Evolutionary conservation across 2,329 filamentous ascomycete species (phyloP).

Genomic region (Trichophyton rubrum): DNA sequence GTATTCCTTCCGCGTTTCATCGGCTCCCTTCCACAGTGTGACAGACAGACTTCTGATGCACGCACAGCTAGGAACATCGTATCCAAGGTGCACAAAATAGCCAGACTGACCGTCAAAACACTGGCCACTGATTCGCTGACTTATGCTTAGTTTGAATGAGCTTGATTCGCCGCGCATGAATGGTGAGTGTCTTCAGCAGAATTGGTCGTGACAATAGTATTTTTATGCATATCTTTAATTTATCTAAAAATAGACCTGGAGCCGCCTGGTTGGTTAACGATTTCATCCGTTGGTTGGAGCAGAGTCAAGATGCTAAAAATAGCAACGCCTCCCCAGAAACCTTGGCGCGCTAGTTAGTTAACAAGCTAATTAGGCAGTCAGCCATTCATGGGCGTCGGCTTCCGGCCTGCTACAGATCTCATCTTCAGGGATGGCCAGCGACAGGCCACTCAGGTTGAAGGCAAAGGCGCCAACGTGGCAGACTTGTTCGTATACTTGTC

Average conservation of each 20-base stretch:
- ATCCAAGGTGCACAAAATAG: background rate
- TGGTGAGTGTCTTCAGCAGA: background rate
- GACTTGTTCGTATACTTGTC: background rate
- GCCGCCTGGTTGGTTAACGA: background rate
- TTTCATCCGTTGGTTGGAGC: background rate
- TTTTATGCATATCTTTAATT: background rate
- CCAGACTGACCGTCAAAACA: background rate
- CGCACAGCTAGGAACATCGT: background rate
- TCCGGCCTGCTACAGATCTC: background rate
- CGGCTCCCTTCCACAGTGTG: background rate
- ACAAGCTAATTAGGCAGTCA: no score
- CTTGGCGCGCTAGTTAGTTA: background rate
- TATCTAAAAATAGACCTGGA: conserved; percentile 1
- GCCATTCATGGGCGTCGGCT: background rate
- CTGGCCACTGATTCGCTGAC: no score
- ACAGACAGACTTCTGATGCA: background rate
- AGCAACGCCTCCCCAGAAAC: background rate
- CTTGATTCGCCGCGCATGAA: background rate
- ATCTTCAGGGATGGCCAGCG: background rate
- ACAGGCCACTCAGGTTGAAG: background rate
- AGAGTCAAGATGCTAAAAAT: background rate
- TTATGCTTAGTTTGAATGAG: background rate
- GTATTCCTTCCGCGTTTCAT: conserved; percentile 1
- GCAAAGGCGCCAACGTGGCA: background rate
- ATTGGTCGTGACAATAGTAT: background rate